Base-by-base conservation (phyloP, 139 green algal species). In the Limnomonas spitsbergensis region DNA sequence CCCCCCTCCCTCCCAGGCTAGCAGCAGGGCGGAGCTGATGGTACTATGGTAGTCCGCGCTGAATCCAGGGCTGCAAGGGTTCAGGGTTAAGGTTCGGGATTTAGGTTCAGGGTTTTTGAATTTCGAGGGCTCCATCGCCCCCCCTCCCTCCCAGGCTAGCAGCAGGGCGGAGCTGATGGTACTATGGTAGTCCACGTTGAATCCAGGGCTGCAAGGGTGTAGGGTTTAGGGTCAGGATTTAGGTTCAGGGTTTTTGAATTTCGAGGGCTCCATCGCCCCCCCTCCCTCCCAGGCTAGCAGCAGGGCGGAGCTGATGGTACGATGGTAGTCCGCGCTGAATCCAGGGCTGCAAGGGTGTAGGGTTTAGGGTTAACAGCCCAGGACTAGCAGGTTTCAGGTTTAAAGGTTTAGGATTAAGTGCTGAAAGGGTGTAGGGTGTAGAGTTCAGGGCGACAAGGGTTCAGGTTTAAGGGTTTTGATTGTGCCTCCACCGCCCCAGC, bases 391-490 rank as follows among this genome's bases (percentile, higher is more conserved):
- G n/a, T n/a, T n/a, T n/a, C n/a, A n/a, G n/a, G n/a, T n/a, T n/a
- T n/a, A n/a, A n/a, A n/a, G n/a, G n/a, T n/a, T n/a, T n/a, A n/a
- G n/a, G n/a, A n/a, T n/a, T n/a, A n/a, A n/a, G n/a, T n/a, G n/a
- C n/a, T n/a, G n/a, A n/a, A n/a, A n/a, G n/a, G n/a, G n/a, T n/a
- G n/a, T n/a, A n/a, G n/a, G n/a, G n/a, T n/a, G n/a, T n/a, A n/a
- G n/a, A n/a, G n/a, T n/a, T n/a, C n/a, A n/a, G n/a, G n/a, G n/a
- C n/a, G n/a, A n/a, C n/a, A n/a, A n/a, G n/a, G n/a, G n/a, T n/a
- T n/a, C n/a, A n/a, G n/a, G n/a, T n/a, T n/a, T n/a, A 94, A 94
- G 35, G 79, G 78, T 71, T 87, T 83, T 26, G 73, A 79, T 35
- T 87, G 76, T 1, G 77, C 3, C 70, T 80, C 56, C 1, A 78